Evolutionary conservation across 2,329 filamentous ascomycete genomes (phyloP), one percentile per base, ranked within the genome.

Genomic region (Chrysoporthe cubensis): DNA sequence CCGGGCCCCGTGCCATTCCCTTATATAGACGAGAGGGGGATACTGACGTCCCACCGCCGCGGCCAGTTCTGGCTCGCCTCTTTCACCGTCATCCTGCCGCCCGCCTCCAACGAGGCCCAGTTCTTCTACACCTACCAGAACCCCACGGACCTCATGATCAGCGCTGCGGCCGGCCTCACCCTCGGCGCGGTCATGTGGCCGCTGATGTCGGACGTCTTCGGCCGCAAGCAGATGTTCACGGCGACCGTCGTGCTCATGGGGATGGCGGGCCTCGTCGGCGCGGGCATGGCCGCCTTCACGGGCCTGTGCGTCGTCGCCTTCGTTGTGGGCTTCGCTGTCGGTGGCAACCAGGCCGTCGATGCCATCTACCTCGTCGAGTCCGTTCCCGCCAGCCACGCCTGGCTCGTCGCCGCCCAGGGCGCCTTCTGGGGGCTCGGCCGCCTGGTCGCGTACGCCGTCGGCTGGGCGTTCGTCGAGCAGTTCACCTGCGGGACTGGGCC

Each of bases 211-310:
- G 62, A 64, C 50, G 32, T 44, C 46, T 42, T 52, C 21, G 62
- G 62, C 62, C 62, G 62, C 62, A 64, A 56, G 62, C 62, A 64
- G 34, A 56, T 64, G 46, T 64, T 64, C 48, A 52, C 50, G 14
- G 37, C 46, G 16, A 64, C 62, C 3, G 5, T 64, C n/a, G 46
- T 64, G 18, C 62, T 64, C 34, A 64, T 54, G 62, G 62, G 62
- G n/a, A 64, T 64, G 62, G 50, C 46, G 11, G 62, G 62, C 2
- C 62, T 64, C 34, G 62, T 64, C 16, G 62, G 62, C 7, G 62
- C 62, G 6, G 62, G 62, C 32, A 64, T 64, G 62, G 18, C 62
- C 18, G 62, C 62, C 4, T 64, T 64, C 9, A 64, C 46, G 13
- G 62, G 62, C 5, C 62, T 64, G 13, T 64, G 62, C n/a, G 62